Evolutionary conservation across 176 grass and related monocot genomes (phyloP).

Genomic region (Dactylis glomerata): DNA sequence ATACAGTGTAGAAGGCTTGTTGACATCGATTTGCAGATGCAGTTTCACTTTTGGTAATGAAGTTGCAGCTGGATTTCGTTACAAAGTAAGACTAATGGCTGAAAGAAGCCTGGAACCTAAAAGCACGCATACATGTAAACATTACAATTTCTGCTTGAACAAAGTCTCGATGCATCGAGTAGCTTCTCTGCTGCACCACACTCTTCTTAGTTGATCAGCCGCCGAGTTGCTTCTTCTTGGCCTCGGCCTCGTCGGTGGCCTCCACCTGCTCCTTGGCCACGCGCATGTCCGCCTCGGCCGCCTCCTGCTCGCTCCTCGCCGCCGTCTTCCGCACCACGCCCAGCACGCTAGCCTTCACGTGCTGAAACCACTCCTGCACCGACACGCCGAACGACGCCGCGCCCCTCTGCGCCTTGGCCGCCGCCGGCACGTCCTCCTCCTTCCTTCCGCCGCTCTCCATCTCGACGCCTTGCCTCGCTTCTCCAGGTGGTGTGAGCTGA

Average conservation of each 20-base stretch:
- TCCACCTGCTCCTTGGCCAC: conserved; percentile 59
- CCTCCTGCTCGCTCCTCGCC: conserved; percentile 62
- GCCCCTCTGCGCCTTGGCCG: conserved; percentile 25
- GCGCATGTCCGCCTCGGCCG: conserved; percentile 60
- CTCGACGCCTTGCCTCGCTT: no score
- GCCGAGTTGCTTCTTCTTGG: conserved; percentile 44
- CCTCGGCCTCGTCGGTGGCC: conserved; percentile 64
- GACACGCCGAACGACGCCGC: conserved; percentile 42
- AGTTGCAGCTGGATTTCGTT: no score
- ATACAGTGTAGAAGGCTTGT: no score
- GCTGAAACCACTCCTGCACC: conserved; percentile 44
- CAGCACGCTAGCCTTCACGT: conserved; percentile 42
- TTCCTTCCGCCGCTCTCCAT: neutral
- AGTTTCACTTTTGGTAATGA: no score
- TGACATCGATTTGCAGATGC: no score
- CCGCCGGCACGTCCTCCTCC: neutral
- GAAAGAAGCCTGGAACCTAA: no score
- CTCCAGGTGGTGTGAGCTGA: no score
- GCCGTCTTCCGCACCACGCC: conserved; percentile 45
- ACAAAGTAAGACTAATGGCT: no score
- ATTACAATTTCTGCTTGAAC: no score
- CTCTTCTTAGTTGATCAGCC: no score
- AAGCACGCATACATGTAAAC: no score
- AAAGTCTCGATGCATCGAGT: no score
- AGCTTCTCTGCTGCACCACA: neutral